phyloP scores from a whole-genome alignment of 495 filamentous ascomycete species.

The Filosporella fistucella region DNA sequence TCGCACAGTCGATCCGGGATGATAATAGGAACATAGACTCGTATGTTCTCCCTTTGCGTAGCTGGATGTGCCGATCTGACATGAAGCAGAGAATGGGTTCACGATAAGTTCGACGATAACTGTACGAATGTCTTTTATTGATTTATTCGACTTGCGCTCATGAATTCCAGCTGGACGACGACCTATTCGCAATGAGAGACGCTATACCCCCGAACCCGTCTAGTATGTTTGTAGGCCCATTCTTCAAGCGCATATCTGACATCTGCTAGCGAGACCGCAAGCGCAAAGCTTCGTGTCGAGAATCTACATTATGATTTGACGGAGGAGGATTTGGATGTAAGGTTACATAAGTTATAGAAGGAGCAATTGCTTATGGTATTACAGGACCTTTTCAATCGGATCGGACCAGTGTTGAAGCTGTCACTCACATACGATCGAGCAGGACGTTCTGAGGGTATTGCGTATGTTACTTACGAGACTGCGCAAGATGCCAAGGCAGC shows the following conservation, averaged over 20 bases:
- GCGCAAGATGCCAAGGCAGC: slow-evolving; percentile 66
- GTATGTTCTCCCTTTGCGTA: slow-evolving; percentile 30
- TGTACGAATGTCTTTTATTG: slow-evolving; percentile 26
- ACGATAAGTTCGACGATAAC: slow-evolving; percentile 76
- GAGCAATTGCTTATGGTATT: slow-evolving; percentile 3
- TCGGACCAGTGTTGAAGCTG: slow-evolving; percentile 67
- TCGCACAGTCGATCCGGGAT: slow-evolving; percentile 43
- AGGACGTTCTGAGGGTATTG: slow-evolving; percentile 83
- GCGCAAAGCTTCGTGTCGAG: slow-evolving; percentile 77
- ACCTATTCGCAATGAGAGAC: slow-evolving; percentile 16
- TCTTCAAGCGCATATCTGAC: neutral
- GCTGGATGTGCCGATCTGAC: neutral
- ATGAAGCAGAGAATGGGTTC: slow-evolving; percentile 74
- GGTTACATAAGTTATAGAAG: slow-evolving; percentile 7
- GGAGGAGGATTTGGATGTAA: slow-evolving; percentile 78
- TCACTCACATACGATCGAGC: slow-evolving; percentile 82
- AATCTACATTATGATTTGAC: slow-evolving; percentile 94
- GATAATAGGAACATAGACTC: slow-evolving; percentile 47
- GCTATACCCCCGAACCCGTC: slow-evolving; percentile 14
- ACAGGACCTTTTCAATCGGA: slow-evolving; percentile 76
- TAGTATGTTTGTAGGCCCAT: neutral
- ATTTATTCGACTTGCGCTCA: slow-evolving; percentile 11
- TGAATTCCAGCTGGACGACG: slow-evolving; percentile 20
- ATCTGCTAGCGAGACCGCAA: slow-evolving; percentile 37
- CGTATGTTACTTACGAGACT: slow-evolving; percentile 75